Percentiles rank a stretch among this genome's conserved stretches.
Evolutionary conservation across 805 yeast species (phyloP).

Genomic region (Sugiyamaella marilandica): DNA sequence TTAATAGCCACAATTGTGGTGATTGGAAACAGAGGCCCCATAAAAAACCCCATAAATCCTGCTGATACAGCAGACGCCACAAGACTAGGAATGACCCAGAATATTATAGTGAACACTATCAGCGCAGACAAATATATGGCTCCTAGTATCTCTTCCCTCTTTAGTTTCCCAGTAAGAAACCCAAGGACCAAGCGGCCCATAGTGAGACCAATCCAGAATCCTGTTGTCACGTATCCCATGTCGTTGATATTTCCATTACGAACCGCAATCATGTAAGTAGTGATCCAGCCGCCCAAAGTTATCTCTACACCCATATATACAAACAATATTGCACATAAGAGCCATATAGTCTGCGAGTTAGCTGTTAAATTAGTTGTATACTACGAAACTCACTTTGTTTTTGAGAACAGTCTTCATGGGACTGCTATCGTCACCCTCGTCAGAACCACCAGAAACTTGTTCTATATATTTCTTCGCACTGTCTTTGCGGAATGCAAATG

Average conservation of each 20-base stretch:
- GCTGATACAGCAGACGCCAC: slow-evolving; percentile 43
- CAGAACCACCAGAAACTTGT: not conserved
- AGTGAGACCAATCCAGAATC: slow-evolving; percentile 69
- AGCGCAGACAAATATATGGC: slow-evolving; percentile 33
- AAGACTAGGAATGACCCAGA: slow-evolving; percentile 47
- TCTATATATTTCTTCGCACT: slow-evolving; percentile 14
- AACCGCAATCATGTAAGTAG: slow-evolving; percentile 53
- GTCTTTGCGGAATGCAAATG: slow-evolving; percentile 42
- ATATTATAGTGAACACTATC: slow-evolving; percentile 36
- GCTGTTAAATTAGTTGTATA: not conserved
- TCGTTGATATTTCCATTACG: slow-evolving; percentile 43
- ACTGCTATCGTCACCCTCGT: not conserved
- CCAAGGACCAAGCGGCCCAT: slow-evolving; percentile 53
- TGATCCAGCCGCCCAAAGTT: slow-evolving; percentile 64
- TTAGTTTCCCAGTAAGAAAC: slow-evolving; percentile 33
- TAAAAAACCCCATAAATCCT: slow-evolving; percentile 50
- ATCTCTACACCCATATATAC: slow-evolving; percentile 68
- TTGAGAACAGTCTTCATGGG: not conserved
- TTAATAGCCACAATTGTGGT: slow-evolving; percentile 60
- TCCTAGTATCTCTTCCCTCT: slow-evolving; percentile 12
- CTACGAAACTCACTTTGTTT: not conserved
- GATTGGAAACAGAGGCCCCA: slow-evolving; percentile 71
- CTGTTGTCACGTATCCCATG: slow-evolving; percentile 62
- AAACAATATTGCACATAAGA: slow-evolving; percentile 48
- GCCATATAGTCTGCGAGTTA: slow-evolving; percentile 1